These are phyloP conservation scores for Lactarius evosmus DNA, from an alignment of 768 basidiomycete species.

Conservation along the genomic window DNA sequence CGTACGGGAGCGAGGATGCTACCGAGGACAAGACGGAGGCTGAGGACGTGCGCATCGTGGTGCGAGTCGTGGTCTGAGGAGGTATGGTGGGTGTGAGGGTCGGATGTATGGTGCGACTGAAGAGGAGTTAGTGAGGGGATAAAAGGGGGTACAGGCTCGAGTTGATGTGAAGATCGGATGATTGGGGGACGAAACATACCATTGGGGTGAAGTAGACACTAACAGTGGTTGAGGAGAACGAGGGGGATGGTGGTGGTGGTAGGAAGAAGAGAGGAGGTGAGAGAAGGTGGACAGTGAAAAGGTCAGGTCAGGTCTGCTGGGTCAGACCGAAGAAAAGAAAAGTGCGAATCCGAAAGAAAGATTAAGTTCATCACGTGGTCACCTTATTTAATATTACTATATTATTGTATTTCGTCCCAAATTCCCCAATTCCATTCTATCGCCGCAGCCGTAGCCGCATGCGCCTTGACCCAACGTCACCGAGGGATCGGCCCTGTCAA, in stretches of 20 bases:
- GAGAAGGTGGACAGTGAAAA: neutral
- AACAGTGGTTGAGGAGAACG: too few species aligned
- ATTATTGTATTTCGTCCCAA: neutral
- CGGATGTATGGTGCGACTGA: constrained; percentile 12
- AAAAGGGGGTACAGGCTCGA: too few species aligned
- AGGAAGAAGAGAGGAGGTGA: neutral
- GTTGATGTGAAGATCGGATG: neutral
- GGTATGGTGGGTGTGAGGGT: neutral
- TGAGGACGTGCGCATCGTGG: constrained; percentile 34
- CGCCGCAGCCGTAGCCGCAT: neutral
- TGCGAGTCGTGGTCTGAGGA: constrained; percentile 31
- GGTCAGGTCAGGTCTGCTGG: neutral
- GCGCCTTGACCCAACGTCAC: too few species aligned
- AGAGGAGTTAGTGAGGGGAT: neutral
- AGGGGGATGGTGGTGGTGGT: neutral
- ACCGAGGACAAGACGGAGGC: constrained; percentile 52
- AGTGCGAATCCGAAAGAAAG: too few species aligned
- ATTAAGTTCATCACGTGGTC: neutral
- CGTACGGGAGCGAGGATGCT: constrained; percentile 60
- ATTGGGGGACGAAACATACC: neutral
- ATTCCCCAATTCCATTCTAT: neutral
- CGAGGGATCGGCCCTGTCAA: too few species aligned
- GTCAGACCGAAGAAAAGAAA: too few species aligned
- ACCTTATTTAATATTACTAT: neutral
- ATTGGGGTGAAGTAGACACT: neutral